These are phyloP conservation scores for Geoglossum cookeanum DNA, from an alignment of 2,329 filamentous ascomycete genomes.

Conservation along the genomic window DNA sequence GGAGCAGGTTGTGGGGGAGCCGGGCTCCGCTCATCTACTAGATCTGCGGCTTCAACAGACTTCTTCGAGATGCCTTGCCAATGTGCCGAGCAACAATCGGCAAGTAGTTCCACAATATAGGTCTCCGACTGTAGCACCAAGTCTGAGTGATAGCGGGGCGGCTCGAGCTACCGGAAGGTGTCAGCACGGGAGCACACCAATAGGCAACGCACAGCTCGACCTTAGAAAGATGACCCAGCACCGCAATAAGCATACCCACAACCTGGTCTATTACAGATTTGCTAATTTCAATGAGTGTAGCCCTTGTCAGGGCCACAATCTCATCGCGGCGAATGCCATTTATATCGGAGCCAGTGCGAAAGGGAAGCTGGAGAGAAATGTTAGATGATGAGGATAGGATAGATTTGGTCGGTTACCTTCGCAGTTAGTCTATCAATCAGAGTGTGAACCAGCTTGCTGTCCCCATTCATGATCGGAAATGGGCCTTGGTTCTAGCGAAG, in stretches of 20 bases:
- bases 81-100: constrained; percentile 42
- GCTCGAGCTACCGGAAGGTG: constrained; percentile 6
- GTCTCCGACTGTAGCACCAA: constrained; percentile 41
- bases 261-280: constrained; percentile 32
- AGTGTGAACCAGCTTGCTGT: constrained; percentile 1
- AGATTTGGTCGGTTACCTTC: background rate
- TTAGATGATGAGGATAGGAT: background rate
- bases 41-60: background rate
- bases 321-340: constrained; percentile 41
- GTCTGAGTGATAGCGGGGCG: constrained; percentile 7
- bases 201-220: constrained; percentile 7
- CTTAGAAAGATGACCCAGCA: constrained; percentile 18
- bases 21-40: background rate
- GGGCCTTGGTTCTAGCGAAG: background rate
- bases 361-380: constrained; percentile 31
- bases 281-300: constrained; percentile 42
- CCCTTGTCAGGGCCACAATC: constrained; percentile 38
- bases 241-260: constrained; percentile 34
- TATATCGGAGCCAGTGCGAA: constrained; percentile 38
- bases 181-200: background rate
- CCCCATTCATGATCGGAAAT: constrained; percentile 1
- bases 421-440: constrained; percentile 1
- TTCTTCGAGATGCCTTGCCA: background rate
- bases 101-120: constrained; percentile 42
- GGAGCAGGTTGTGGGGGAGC: background rate